Base-by-base conservation (phyloP, 768 basidiomycete genomes). In the Mrakia gelida region DNA sequence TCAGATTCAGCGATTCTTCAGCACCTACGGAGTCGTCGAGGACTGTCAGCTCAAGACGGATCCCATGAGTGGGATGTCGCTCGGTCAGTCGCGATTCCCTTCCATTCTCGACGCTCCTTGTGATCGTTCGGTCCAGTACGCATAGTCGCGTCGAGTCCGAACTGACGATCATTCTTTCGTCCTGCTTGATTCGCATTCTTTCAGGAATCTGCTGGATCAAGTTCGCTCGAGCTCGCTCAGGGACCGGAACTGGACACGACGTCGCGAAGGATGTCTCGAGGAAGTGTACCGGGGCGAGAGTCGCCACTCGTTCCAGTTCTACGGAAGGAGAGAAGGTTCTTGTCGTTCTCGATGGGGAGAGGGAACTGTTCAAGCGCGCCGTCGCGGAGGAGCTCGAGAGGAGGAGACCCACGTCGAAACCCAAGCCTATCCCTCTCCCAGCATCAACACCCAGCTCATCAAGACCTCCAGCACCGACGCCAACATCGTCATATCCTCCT, bases 341-440 rank as follows among this genome's bases (percentile, higher is more conserved):
- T 43, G 92, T 92, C 9, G 91, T 92, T 18, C 87, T 94, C 72
- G 96, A 98, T 83, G 90, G 89, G 0, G 91, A 94, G 79, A 90
- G 91, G 6, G 83, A 86, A 79, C 87, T 88, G 80, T 83, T 91
- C 80, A 88, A 88, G 76, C 90, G 89, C 11, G 89, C 92, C 30
- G 84, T 91, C 83, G 89, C 88, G 81, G 91, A 90, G 3, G 84
- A 85, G 79, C 80, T 85, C 81, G 81, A 77, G 84, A 82, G 90
- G 80, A 89, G 91, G 26, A 52, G 72, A 9, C 72, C 72, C 13
- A 61, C 26, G 28, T 21, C 71, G 11, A 52, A 61, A 15, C 30
- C 56, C 32, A n/a, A 49, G 28, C 15, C 70, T 21, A 9, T 23
- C 15, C 71, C 52, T 54, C 38, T 28, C 21, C 54, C 34, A 30